Percentiles rank a stretch among this genome's conserved stretches.
Evolutionary conservation across 1,284 basidiomycete species (phyloP).

Genomic region (Fomitopsis pinicola): DNA sequence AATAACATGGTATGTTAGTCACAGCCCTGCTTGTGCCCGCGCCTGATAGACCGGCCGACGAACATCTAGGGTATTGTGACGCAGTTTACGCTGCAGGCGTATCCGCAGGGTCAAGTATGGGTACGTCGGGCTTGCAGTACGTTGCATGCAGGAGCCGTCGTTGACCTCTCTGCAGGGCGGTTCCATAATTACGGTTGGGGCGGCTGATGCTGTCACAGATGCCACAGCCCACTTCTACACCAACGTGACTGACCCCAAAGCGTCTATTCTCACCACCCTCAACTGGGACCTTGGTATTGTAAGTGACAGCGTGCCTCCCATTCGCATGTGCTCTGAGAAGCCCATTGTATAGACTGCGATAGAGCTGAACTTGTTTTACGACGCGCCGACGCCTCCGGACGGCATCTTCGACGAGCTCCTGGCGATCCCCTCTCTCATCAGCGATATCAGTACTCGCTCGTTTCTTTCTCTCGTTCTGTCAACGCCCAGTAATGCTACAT

Average conservation of each 20-base stretch:
- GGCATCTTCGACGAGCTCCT: conserved; percentile 42
- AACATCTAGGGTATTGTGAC: conserved; percentile 57
- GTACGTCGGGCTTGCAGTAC: conserved; percentile 28
- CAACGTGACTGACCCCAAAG: conserved; percentile 54
- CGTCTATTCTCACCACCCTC: conserved; percentile 51
- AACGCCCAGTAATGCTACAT: conserved; percentile 37
- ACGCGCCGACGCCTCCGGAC: conserved; percentile 34
- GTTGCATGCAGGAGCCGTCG: not conserved
- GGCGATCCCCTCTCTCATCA: conserved; percentile 26
- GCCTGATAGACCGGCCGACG: not conserved
- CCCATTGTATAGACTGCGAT: conserved; percentile 15
- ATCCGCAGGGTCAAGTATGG: conserved; percentile 56
- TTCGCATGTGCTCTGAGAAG: not conserved
- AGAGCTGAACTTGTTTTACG: conserved; percentile 35
- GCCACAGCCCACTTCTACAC: conserved; percentile 49
- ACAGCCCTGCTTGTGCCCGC: not conserved
- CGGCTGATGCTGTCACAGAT: conserved; percentile 32
- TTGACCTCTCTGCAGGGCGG: conserved; percentile 43
- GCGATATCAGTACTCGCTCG: conserved; percentile 30
- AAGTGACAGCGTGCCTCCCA: not conserved
- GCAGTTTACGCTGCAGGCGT: conserved; percentile 48
- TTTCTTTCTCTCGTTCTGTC: conserved; percentile 36
- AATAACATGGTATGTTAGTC: conserved; percentile 52
- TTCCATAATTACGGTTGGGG: conserved; percentile 34
- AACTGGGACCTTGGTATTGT: conserved; percentile 43